These are phyloP conservation scores for Peronosclerospora sorghi DNA, from an alignment of 352 stramenopile genomes.

Conservation along the genomic window DNA sequence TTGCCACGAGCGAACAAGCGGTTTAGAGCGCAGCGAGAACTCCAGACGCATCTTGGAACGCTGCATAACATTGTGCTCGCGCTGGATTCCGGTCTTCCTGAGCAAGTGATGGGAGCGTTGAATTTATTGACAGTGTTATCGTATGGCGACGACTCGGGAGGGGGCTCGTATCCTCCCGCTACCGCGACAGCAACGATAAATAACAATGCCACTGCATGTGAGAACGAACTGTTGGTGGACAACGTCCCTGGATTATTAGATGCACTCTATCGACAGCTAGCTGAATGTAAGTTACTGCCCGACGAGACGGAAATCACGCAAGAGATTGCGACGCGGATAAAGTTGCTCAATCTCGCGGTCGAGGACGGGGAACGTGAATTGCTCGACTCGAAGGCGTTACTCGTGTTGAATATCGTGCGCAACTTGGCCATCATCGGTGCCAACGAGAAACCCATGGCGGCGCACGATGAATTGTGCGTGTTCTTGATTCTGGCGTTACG, in stretches of 20 bases:
- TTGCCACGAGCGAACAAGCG: slow-evolving; percentile 50
- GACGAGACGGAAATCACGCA: slow-evolving; percentile 15
- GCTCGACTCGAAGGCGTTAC: slow-evolving; percentile 35
- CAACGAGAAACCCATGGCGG: slow-evolving; percentile 54
- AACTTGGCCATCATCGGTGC: slow-evolving; percentile 63
- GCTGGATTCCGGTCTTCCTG: slow-evolving; percentile 48
- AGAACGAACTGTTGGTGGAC: slow-evolving; percentile 55
- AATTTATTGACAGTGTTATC: slow-evolving; percentile 69
- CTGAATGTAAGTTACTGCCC: slow-evolving; percentile 37
- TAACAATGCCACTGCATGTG: too few species aligned
- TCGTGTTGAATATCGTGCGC: slow-evolving; percentile 69
- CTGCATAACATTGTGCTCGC: slow-evolving; percentile 62
- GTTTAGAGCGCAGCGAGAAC: slow-evolving; percentile 47
- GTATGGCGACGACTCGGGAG: slow-evolving; percentile 22
- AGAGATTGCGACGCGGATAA: slow-evolving; percentile 10
- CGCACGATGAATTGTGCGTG: slow-evolving; percentile 53
- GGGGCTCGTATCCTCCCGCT: too few species aligned
- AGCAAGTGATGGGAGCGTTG: slow-evolving; percentile 43
- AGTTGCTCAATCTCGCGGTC: slow-evolving; percentile 35
- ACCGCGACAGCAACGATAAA: slow-evolving; percentile 21
- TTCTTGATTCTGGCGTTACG: slow-evolving; percentile 54
- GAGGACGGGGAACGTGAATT: slow-evolving; percentile 40
- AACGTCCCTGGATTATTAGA: slow-evolving; percentile 63
- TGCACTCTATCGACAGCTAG: slow-evolving; percentile 59
- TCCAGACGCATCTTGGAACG: slow-evolving; percentile 35